Base-by-base conservation (phyloP, 2,329 filamentous ascomycete species). In the Sporothrix luriei region DNA sequence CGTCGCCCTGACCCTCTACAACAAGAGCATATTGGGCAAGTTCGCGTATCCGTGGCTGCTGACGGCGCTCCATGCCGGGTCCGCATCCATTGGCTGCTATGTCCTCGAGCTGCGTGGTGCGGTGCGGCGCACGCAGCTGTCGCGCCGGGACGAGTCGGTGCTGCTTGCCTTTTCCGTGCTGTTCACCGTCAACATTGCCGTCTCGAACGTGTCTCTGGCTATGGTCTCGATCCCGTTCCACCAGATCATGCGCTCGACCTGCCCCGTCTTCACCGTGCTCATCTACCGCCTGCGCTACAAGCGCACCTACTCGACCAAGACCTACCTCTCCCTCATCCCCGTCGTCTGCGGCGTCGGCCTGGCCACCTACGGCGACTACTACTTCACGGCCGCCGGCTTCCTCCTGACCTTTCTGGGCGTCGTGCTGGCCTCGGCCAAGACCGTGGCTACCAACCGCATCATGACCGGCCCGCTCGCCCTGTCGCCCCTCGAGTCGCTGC, bases 301-400 rank as follows among this genome's bases (percentile, higher is more conserved):
- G 71, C 84, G 85, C 68, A 83, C 81, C 21, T 89, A 88, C 77
- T 82, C 84, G 70, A 80, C 75, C 43, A 79, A 82, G 73, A 88
- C 87, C 16, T 89, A 89, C 76, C 76, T 88, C 33, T 86, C 87
- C 19, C 83, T 89, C 26, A 77, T 88, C 29, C 87, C 87, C n/a
- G 81, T 89, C 26, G 84, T 88, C 52, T 73, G 87, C 48, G 87
- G 87, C 64, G 85, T 87, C 68, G 83, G 82, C 55, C 81, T 89
- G 73, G 86, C 85, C 46, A 88, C 87, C 1, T 84, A 84, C 54
- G 87, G 87, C 71, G 87, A 89, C 78, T 87, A 88, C 81, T 86
- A 84, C 74, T 88, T 87, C 75, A 87, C 85, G n/a, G 78, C 83
- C 29, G 77, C 83, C 19, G 87, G 87, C 19, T 87, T 87, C 78